Evolutionary conservation across 192 early-diverging fungal species (phyloP).

Genomic region (Coemansia sp.): DNA sequence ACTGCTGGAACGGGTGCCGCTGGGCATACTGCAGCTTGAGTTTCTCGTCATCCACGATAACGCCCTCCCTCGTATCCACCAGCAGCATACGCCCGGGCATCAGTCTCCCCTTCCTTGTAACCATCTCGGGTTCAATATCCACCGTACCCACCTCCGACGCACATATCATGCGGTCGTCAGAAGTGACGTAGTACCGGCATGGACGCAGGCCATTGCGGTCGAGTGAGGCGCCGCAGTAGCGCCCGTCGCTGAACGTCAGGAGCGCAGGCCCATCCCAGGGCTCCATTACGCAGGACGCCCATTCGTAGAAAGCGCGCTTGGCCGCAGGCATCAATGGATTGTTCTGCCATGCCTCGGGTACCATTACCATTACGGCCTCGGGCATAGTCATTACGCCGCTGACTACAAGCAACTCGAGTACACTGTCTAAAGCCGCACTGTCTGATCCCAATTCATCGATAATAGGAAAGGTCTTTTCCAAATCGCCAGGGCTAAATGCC

Average conservation of each 20-base stretch:
- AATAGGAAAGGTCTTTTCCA: slow-evolving; percentile 88
- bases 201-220: slow-evolving; percentile 98
- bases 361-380: slow-evolving; percentile 98
- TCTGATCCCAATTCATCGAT: slow-evolving; percentile 96
- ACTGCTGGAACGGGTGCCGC: slow-evolving; percentile 75
- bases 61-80: slow-evolving; percentile 90
- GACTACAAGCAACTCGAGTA: slow-evolving; percentile 90
- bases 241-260: slow-evolving; percentile 97
- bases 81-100: slow-evolving; percentile 97
- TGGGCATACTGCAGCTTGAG: slow-evolving; percentile 78
- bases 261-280: slow-evolving; percentile 98
- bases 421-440: slow-evolving; percentile 96
- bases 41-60: slow-evolving; percentile 88
- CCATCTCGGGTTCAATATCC: slow-evolving; percentile 73
- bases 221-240: slow-evolving; percentile 96
- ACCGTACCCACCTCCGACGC: slow-evolving; percentile 97
- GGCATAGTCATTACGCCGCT: slow-evolving; percentile 90
- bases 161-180: slow-evolving; percentile 94
- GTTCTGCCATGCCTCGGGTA: slow-evolving; percentile 98
- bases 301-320: slow-evolving; percentile 94
- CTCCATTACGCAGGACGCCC: slow-evolving; percentile 98
- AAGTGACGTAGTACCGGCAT: slow-evolving; percentile 96
- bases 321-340: slow-evolving; percentile 77
- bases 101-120: slow-evolving; percentile 90
- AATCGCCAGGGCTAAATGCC: slow-evolving; percentile 68